Conservation (phyloP, 768 basidiomycete genomes). For the Termitomyces sp. region DNA sequence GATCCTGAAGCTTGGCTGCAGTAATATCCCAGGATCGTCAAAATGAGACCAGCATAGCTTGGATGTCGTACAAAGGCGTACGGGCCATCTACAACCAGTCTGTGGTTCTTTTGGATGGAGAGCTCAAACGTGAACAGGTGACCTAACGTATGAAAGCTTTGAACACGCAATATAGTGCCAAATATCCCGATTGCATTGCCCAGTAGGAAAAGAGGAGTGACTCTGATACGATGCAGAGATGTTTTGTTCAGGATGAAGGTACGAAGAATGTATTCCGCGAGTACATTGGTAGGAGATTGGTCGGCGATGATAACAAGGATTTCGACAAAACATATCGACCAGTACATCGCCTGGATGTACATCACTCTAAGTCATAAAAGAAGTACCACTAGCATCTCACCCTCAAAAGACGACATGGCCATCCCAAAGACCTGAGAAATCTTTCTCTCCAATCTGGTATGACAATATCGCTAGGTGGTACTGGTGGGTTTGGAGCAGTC, state of each 20-base stretch:
- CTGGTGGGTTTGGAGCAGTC: constrained; percentile 29
- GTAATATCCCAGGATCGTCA: constrained; percentile 23
- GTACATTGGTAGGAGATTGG: constrained; percentile 9
- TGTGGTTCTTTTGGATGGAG: constrained; percentile 26
- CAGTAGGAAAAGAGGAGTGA: constrained; percentile 23
- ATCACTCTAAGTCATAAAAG: background rate
- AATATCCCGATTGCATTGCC: constrained; percentile 25
- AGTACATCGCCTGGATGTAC: constrained; percentile 21
- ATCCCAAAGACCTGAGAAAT: constrained; percentile 23
- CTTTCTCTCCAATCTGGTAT: constrained; percentile 29
- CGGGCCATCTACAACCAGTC: constrained; percentile 27
- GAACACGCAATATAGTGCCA: constrained; percentile 26
- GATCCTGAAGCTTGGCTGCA: constrained; percentile 23
- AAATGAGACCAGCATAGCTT: constrained; percentile 29
- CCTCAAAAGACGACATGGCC: constrained; percentile 22
- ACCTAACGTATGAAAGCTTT: constrained; percentile 31
- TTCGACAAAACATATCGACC: constrained; percentile 21
- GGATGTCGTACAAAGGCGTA: constrained; percentile 34
- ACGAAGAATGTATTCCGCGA: constrained; percentile 16
- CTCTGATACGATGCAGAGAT: constrained; percentile 12
- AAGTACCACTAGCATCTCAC: constrained; percentile 13
- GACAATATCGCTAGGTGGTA: constrained; percentile 15
- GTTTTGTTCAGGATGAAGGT: constrained; percentile 10
- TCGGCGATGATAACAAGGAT: constrained; percentile 22
- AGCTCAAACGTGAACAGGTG: constrained; percentile 33